Evolutionary conservation across 1,284 basidiomycete species (phyloP).

Genomic region (Boletus sp.): DNA sequence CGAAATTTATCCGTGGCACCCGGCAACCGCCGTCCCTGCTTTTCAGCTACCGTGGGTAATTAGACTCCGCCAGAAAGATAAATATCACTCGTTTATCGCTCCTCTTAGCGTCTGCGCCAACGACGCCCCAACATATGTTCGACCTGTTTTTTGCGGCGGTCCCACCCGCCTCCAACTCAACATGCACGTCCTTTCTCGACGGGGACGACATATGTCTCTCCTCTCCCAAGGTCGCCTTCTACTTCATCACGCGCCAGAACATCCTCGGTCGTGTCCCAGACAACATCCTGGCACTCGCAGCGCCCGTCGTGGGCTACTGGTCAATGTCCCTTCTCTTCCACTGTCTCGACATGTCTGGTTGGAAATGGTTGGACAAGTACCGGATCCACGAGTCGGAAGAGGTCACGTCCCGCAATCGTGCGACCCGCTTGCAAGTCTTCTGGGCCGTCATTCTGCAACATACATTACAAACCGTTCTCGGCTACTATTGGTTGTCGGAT

Average conservation of each 20-base stretch:
- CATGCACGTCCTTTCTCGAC: slow-evolving; percentile 26
- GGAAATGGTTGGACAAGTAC: slow-evolving; percentile 80
- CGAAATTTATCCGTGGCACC: too few species aligned
- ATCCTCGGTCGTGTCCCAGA: slow-evolving; percentile 69
- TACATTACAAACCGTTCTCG: slow-evolving; percentile 77
- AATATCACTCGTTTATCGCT: too few species aligned
- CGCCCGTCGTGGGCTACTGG: slow-evolving; percentile 91
- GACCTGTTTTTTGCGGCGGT: slow-evolving; percentile 10
- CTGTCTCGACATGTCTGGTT: slow-evolving; percentile 68
- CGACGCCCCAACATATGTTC: slow-evolving; percentile 18
- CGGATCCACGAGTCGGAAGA: slow-evolving; percentile 88
- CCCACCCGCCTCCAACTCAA: slow-evolving; percentile 18
- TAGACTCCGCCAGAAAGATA: not conserved
- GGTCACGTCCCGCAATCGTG: slow-evolving; percentile 74
- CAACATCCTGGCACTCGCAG: slow-evolving; percentile 66
- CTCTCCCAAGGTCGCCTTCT: slow-evolving; percentile 47
- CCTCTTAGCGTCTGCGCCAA: too few species aligned
- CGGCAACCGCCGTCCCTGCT: too few species aligned
- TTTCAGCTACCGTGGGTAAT: too few species aligned
- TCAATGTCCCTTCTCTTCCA: slow-evolving; percentile 77
- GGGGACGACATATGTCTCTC: slow-evolving; percentile 28
- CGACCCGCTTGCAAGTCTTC: slow-evolving; percentile 67
- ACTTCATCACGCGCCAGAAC: slow-evolving; percentile 52
- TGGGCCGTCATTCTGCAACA: slow-evolving; percentile 84
- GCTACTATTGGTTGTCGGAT: slow-evolving; percentile 65